Percentiles rank a stretch among this genome's conserved stretches.
phyloP scores from a whole-genome alignment of 1,284 basidiomycete species.

The Coniophora puteana region DNA sequence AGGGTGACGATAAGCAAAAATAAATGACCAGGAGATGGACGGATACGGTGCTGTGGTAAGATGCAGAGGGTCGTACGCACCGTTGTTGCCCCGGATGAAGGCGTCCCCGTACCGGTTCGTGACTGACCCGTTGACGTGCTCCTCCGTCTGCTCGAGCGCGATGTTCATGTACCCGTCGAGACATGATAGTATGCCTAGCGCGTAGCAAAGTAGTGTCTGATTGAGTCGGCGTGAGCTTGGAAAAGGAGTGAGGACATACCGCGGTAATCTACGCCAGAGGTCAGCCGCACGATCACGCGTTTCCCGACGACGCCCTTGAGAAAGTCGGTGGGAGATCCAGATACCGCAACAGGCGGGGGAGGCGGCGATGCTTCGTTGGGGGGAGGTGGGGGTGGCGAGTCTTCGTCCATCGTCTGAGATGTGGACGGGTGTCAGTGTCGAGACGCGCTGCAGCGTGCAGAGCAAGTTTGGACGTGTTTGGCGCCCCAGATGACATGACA shows the following conservation, averaged over 20 bases:
- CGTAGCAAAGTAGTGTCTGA: neutral
- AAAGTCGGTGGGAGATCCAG: slow-evolving; percentile 87
- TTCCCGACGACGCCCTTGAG: slow-evolving; percentile 95
- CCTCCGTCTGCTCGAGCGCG: slow-evolving; percentile 94
- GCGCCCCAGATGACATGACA: too few relatives aligned
- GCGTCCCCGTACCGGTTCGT: slow-evolving; percentile 93
- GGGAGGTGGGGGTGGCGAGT: slow-evolving; percentile 25
- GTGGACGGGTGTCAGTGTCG: neutral
- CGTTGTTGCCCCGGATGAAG: slow-evolving; percentile 96
- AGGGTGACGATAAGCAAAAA: neutral
- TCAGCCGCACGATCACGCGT: slow-evolving; percentile 88
- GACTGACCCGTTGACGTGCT: slow-evolving; percentile 83
- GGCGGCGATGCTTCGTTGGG: slow-evolving; percentile 56
- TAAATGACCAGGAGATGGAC: neutral
- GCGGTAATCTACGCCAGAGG: slow-evolving; percentile 95
- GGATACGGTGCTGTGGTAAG: too few relatives aligned
- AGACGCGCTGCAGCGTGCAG: neutral
- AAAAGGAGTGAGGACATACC: slow-evolving; percentile 46
- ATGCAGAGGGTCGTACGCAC: slow-evolving; percentile 43
- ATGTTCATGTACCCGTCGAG: slow-evolving; percentile 99
- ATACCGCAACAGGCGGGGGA: slow-evolving; percentile 38
- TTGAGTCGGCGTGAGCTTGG: slow-evolving; percentile 3
- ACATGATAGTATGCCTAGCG: slow-evolving; percentile 91
- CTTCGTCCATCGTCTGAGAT: slow-evolving; percentile 21
- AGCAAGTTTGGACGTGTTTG: slow-evolving; percentile 22